Conservation (phyloP, 73 alveolate genomes). For the Tetrahymena borealis region DNA sequence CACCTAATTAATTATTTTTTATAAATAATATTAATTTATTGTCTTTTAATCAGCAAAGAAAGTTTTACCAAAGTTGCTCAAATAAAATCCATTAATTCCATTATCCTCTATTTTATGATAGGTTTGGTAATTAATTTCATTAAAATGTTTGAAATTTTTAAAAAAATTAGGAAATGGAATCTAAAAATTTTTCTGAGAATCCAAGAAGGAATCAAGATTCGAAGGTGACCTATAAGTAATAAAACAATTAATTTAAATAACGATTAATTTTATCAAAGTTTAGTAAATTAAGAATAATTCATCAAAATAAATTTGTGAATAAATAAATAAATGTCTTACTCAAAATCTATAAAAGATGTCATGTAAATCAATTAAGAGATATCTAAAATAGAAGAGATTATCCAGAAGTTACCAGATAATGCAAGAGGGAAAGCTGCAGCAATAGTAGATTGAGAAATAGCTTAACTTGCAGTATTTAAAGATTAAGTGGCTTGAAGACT, state of each 20-base stretch:
- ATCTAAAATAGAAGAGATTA: background rate
- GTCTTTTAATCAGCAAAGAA: no score
- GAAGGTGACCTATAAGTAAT: background rate
- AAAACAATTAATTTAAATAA: no score
- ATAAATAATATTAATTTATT: no score
- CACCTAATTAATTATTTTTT: background rate
- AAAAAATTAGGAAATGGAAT: background rate
- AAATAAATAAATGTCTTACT: background rate
- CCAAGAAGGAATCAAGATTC: background rate
- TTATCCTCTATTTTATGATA: background rate
- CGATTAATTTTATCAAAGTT: no score
- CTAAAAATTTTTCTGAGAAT: background rate
- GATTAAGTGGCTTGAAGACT: no score
- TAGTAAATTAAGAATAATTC: no score
- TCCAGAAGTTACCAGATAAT: background rate
- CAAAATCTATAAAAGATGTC: background rate
- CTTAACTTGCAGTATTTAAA: background rate
- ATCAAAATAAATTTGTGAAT: no score
- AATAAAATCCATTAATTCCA: background rate
- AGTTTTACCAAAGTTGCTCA: background rate
- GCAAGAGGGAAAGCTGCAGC: background rate
- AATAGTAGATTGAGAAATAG: background rate
- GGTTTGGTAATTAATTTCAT: background rate
- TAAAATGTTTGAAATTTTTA: background rate
- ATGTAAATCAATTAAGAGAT: background rate